phyloP scores from a whole-genome alignment of 805 yeast genomes.

The Kluyveromyces dobzhanskii region DNA sequence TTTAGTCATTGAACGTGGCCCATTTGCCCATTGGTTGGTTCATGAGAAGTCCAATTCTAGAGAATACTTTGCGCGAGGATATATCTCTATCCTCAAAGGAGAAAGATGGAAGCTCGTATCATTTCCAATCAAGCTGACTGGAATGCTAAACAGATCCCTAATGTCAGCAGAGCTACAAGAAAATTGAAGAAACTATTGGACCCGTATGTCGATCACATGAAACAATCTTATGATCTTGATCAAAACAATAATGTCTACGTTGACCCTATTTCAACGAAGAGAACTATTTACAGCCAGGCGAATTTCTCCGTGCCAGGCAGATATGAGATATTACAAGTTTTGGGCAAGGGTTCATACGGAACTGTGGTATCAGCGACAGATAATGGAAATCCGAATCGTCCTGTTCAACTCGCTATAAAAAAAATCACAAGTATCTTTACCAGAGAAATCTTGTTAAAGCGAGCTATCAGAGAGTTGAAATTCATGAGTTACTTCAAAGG shows the following conservation, averaged over 20 bases:
- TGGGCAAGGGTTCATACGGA: constrained; percentile 86
- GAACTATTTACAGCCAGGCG: constrained; percentile 40
- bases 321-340: constrained; percentile 46
- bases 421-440: constrained; percentile 65
- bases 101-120: not conserved
- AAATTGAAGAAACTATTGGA: constrained; percentile 3
- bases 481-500: constrained; percentile 79
- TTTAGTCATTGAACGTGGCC: too few species aligned
- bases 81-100: not conserved
- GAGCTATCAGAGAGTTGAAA: constrained; percentile 79
- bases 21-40: too few species aligned
- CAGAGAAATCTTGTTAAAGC: constrained; percentile 55
- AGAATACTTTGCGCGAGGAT: too few species aligned
- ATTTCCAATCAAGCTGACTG: not conserved
- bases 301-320: constrained; percentile 56
- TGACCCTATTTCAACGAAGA: not conserved
- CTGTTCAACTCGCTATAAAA: constrained; percentile 59
- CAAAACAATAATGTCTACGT: constrained; percentile 15
- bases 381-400: constrained; percentile 17
- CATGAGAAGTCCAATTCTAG: too few species aligned
- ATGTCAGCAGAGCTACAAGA: constrained; percentile 1
- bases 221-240: constrained; percentile 14
- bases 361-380: constrained; percentile 66
- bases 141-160: not conserved
- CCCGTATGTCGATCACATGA: constrained; percentile 5